These are phyloP conservation scores for Acanthamoeba castellanii DNA, from an alignment of 208 protist genomes.

Conservation along the genomic window DNA sequence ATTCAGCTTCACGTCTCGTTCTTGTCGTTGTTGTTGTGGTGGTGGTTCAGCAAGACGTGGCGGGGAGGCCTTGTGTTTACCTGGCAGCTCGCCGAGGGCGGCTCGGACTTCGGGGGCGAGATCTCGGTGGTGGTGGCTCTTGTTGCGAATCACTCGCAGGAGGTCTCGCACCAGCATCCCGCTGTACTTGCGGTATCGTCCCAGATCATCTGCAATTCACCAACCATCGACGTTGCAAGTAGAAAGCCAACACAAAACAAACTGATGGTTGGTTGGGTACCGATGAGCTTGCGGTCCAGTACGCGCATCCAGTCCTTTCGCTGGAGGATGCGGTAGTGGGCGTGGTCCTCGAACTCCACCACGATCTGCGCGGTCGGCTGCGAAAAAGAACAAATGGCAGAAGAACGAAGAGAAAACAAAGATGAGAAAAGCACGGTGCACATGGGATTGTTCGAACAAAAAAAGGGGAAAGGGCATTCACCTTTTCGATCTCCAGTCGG, in stretches of 20 bases:
- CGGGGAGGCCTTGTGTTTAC: neutral
- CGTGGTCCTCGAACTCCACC: slow-evolving; percentile 13
- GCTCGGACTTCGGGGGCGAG: slow-evolving; percentile 3
- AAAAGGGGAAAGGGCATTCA: too few relatives aligned
- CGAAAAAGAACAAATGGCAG: neutral
- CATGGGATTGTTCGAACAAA: too few relatives aligned
- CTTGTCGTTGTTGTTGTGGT: neutral
- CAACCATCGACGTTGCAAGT: neutral
- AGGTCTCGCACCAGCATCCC: neutral
- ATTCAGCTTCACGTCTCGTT: neutral
- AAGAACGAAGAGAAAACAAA: neutral
- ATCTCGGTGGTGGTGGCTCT: slow-evolving; percentile 42
- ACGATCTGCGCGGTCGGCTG: neutral
- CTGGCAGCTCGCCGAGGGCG: neutral
- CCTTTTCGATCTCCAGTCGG: slow-evolving; percentile 36
- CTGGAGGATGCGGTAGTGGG: neutral
- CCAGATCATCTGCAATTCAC: neutral
- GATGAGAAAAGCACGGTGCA: neutral
- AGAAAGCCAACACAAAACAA: neutral
- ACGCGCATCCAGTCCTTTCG: slow-evolving; percentile 15
- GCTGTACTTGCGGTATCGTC: slow-evolving; percentile 21
- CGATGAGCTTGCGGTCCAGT: slow-evolving; percentile 19
- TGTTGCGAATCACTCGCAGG: slow-evolving; percentile 40
- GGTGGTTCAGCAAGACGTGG: neutral
- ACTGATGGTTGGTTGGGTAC: neutral